Evolutionary conservation across 352 stramenopile species (phyloP).

Genomic region (Phytopythium cucurbitacearum): DNA sequence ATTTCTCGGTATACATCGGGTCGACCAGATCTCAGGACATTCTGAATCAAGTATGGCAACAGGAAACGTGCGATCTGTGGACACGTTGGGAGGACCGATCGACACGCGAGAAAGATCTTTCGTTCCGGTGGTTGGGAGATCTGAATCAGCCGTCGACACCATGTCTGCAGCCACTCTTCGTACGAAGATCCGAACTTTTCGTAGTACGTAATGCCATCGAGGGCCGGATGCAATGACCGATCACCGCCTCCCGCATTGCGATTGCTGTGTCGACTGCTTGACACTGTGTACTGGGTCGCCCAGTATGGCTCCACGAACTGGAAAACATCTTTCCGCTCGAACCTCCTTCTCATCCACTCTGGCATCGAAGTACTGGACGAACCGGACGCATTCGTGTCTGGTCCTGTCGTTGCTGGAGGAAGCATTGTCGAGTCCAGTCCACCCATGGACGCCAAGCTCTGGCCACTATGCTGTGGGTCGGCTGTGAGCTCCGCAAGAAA

Average conservation of each 20-base stretch:
- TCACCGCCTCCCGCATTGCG: slow-evolving; percentile 13
- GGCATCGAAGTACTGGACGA: slow-evolving; percentile 35
- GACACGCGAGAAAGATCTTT: slow-evolving; percentile 80
- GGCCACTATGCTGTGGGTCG: slow-evolving; percentile 69
- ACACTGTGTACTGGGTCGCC: slow-evolving; percentile 78
- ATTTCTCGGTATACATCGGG: slow-evolving; percentile 63
- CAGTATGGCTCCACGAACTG: slow-evolving; percentile 89
- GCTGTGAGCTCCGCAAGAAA: slow-evolving; percentile 72
- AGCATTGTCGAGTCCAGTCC: not conserved
- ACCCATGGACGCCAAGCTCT: slow-evolving; percentile 26
- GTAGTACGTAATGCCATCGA: slow-evolving; percentile 61
- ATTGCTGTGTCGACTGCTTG: slow-evolving; percentile 9
- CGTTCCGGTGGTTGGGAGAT: slow-evolving; percentile 76
- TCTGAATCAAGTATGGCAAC: slow-evolving; percentile 83
- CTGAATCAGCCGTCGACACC: slow-evolving; percentile 71
- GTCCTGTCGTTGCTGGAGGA: not conserved
- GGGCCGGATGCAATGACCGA: slow-evolving; percentile 11
- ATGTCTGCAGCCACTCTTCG: slow-evolving; percentile 79
- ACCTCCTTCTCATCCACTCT: slow-evolving; percentile 82
- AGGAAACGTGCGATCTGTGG: slow-evolving; percentile 76
- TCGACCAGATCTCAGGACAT: slow-evolving; percentile 67
- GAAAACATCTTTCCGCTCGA: slow-evolving; percentile 80
- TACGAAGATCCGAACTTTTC: slow-evolving; percentile 73
- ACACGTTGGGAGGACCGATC: slow-evolving; percentile 53
- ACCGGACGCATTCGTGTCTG: not conserved